Conservation (phyloP, 805 yeast genomes). For the Clavispora phyllophila region DNA sequence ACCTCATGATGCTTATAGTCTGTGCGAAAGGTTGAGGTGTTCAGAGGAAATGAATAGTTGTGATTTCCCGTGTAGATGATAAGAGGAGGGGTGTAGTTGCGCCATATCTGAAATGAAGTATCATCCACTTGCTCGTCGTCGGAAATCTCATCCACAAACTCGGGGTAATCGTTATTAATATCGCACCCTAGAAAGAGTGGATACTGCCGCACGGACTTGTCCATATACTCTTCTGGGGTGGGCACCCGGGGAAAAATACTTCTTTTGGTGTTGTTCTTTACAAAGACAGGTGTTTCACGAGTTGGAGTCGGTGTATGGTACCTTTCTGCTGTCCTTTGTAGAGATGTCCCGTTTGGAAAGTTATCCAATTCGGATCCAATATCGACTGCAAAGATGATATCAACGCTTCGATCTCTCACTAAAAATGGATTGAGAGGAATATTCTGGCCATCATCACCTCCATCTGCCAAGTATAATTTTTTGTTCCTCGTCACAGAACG, state of each 20-base stretch:
- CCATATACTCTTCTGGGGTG: constrained; percentile 17
- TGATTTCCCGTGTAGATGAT: constrained; percentile 49
- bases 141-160: background rate
- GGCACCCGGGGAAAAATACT: constrained; percentile 35
- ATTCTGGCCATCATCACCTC: constrained; percentile 48
- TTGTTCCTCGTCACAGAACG: constrained; percentile 14
- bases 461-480: constrained; percentile 38
- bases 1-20: constrained; percentile 44
- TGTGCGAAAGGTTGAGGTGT: constrained; percentile 56
- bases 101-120: constrained; percentile 3
- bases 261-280: background rate
- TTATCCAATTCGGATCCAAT: constrained; percentile 48
- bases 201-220: constrained; percentile 13
- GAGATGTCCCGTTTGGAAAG: constrained; percentile 56
- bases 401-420: constrained; percentile 30
- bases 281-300: constrained; percentile 6
- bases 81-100: constrained; percentile 44
- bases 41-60: constrained; percentile 38
- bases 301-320: constrained; percentile 17
- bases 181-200: constrained; percentile 44
- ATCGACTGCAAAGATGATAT: constrained; percentile 38
- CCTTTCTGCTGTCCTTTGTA: constrained; percentile 28
- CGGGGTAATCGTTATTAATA: constrained; percentile 25
- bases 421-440: constrained; percentile 44
- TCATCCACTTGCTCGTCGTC: constrained; percentile 4